These are phyloP conservation scores for Lepidium sativum DNA, from an alignment of 345 rosid species.

Conservation along the genomic window DNA sequence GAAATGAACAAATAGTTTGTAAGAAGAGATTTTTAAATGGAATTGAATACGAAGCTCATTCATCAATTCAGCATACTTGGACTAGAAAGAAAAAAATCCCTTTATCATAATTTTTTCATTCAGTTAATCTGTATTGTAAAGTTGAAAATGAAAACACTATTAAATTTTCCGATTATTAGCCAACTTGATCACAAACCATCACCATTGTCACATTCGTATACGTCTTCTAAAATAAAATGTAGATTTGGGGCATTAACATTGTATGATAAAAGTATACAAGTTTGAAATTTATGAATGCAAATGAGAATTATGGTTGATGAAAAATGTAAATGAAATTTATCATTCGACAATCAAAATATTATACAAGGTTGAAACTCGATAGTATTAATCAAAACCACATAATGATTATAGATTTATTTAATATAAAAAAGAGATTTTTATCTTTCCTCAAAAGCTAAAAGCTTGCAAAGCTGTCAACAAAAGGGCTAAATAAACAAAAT, in stretches of 20 bases:
- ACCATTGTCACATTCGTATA: background rate
- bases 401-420: background rate
- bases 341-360: background rate
- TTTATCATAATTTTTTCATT: background rate
- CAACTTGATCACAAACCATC: background rate
- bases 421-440: background rate
- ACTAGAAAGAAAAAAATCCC: background rate
- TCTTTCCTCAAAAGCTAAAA: conserved; percentile 12
- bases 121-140: background rate
- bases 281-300: too few species aligned
- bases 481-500: conserved; percentile 12
- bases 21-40: background rate
- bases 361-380: background rate
- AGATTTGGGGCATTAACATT: background rate
- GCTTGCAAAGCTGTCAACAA: conserved; percentile 18
- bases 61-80: background rate
- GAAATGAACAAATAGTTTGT: background rate
- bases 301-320: too few species aligned
- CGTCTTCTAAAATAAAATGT: background rate
- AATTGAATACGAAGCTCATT: background rate
- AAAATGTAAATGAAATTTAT: too few species aligned
- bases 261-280: background rate
- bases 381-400: conserved; percentile 9
- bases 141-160: background rate
- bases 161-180: background rate